Evolutionary conservation across 1,284 basidiomycete species (phyloP).

Genomic region (Boletus semigastroideus): DNA sequence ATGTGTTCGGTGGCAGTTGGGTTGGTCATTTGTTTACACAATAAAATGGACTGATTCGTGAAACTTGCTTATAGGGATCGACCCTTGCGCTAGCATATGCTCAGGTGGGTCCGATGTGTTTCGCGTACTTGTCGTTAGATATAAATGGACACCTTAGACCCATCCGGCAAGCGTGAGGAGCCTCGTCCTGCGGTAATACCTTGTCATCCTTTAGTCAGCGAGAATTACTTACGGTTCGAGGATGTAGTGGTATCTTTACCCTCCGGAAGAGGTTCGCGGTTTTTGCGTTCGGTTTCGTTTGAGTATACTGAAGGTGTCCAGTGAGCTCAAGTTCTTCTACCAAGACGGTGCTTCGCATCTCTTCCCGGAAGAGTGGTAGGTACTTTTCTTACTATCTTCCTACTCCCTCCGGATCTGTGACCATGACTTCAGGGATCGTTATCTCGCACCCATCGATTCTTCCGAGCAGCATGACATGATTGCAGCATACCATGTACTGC

Average conservation of each 20-base stretch:
- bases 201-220: not conserved
- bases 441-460: slow-evolving; percentile 78
- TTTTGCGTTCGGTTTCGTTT: not conserved
- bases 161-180: slow-evolving; percentile 82
- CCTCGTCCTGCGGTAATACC: slow-evolving; percentile 72
- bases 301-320: slow-evolving; percentile 25
- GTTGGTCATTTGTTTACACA: slow-evolving; percentile 37
- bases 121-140: not conserved
- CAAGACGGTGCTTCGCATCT: slow-evolving; percentile 79
- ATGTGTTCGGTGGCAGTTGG: slow-evolving; percentile 93
- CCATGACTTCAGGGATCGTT: slow-evolving; percentile 67
- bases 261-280: slow-evolving; percentile 64
- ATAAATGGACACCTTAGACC: slow-evolving; percentile 40
- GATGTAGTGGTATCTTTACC: slow-evolving; percentile 80
- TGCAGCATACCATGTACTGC: slow-evolving; percentile 79
- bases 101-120: slow-evolving; percentile 47
- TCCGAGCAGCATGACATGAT: slow-evolving; percentile 79
- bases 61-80: slow-evolving; percentile 63
- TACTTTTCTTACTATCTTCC: not conserved
- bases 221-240: not conserved
- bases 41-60: not conserved
- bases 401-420: not conserved
- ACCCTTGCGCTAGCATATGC: slow-evolving; percentile 89
- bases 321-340: slow-evolving; percentile 92
- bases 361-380: slow-evolving; percentile 86